A percentile compares a stretch with the other conserved stretches of the same genome.
Evolutionary conservation across 306 rosid species (phyloP).

Genomic region (Clitoria ternatea): DNA sequence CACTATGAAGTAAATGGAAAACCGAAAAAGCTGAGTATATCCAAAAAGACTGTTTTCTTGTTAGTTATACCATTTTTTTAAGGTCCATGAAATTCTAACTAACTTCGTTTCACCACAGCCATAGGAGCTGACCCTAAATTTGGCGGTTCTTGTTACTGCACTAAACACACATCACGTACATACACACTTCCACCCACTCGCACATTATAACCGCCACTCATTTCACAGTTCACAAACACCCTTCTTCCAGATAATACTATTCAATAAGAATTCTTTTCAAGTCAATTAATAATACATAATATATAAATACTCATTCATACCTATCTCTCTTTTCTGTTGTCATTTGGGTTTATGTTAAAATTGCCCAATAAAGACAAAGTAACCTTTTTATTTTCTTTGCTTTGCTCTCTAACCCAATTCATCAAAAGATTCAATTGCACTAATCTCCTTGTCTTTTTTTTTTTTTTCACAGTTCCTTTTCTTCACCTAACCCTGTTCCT

Average conservation of each 20-base stretch:
- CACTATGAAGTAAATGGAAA: not conserved
- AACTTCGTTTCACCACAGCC: slow-evolving; percentile 16
- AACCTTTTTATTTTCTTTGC: slow-evolving; percentile 16
- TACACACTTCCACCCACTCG: not conserved
- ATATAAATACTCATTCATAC: not conserved
- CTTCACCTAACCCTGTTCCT: slow-evolving; percentile 36
- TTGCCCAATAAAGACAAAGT: slow-evolving; percentile 11
- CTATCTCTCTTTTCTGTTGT: not conserved
- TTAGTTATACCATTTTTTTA: slow-evolving; percentile 15
- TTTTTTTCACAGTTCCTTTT: slow-evolving; percentile 23
- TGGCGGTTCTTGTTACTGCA: slow-evolving; percentile 5
- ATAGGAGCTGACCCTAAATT: not conserved
- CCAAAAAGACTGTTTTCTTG: not conserved
- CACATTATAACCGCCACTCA: not conserved
- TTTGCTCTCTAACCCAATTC: slow-evolving; percentile 3
- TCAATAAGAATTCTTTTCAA: too few species aligned
- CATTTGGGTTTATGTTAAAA: not conserved
- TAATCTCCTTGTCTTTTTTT: slow-evolving; percentile 16
- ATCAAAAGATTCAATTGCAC: slow-evolving; percentile 23
- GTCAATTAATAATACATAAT: too few species aligned
- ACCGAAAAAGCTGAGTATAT: not conserved
- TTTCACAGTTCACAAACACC: not conserved
- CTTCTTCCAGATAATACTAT: not conserved
- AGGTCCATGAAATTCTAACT: slow-evolving; percentile 6
- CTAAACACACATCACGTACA: not conserved